Percentiles rank a stretch among this genome's conserved stretches.
Evolutionary conservation across 257 asterid genomes (phyloP).

Genomic region (Ligustrum vulgare): DNA sequence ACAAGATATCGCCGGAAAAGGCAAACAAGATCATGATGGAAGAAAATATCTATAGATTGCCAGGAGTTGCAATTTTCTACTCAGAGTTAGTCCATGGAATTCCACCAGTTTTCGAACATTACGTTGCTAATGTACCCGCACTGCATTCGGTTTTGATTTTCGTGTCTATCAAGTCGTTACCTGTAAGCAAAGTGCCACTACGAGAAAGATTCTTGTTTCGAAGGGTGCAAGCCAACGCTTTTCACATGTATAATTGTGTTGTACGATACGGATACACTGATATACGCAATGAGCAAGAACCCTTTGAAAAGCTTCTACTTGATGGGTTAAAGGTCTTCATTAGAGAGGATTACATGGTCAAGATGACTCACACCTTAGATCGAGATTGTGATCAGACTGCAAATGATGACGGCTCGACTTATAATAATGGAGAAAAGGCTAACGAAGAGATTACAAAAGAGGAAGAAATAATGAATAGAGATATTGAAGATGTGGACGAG

Average conservation of each 20-base stretch:
- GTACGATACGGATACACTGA: constrained; percentile 45
- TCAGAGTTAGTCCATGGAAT: too few relatives aligned
- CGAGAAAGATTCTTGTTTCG: constrained; percentile 41
- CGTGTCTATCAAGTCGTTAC: constrained; percentile 24
- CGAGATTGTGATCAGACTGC: not conserved
- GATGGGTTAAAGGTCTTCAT: constrained; percentile 28
- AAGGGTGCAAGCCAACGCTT: constrained; percentile 14
- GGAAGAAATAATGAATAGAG: not conserved
- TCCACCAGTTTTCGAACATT: too few relatives aligned
- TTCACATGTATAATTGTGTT: constrained; percentile 30
- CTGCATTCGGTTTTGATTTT: constrained; percentile 31
- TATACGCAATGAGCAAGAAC: constrained; percentile 25
- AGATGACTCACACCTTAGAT: constrained; percentile 1
- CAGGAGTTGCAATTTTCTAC: too few relatives aligned
- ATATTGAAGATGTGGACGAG: constrained; percentile 28
- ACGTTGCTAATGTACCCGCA: constrained; percentile 29
- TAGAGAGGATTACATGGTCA: not conserved
- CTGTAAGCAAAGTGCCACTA: constrained; percentile 31
- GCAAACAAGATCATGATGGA: too few relatives aligned
- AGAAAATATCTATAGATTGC: too few relatives aligned
- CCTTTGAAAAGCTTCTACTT: constrained; percentile 28
- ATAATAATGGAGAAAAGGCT: too few relatives aligned
- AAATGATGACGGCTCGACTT: too few relatives aligned
- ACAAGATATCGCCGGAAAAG: not conserved
- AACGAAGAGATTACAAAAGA: too few relatives aligned